Evolutionary conservation across 345 rosid species (phyloP), one percentile per base, ranked within the genome.

Genomic region (Mallotus nudiflorus): DNA sequence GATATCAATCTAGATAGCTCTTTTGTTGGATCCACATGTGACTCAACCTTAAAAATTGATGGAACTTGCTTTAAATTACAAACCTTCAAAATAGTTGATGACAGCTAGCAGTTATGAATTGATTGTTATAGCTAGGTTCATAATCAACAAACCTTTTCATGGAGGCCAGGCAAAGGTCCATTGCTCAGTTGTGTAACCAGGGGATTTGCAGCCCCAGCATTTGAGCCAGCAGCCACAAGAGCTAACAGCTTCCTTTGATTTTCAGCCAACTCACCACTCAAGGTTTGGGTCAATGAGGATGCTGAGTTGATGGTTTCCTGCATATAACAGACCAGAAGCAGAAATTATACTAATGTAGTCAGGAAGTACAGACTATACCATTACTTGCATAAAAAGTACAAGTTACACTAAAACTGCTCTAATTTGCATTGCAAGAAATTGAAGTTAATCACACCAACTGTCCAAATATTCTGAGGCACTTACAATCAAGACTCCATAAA

Each of bases 261-360:
- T 75, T 92, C 99, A 53, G 90, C 92, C 77, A 89, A 53, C 72
- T 95, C 99, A 68, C 92, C 92, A 42, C 84, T 86, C 71, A 90
- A 77, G 51, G 89, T 83, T 77, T 80, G 88, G 67, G 91, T 72
- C 70, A 89, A 70, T 42, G 97, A 76, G 7, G 93, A 90, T 0
- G 89, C 88, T 59, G 99, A 85, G 72, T 78, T 89, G 57, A 92
- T 79, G 37, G 89, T 76, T 58, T 91, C 99, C 99, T 95, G 88
- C 76, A 82, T 76, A 67, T 52, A 33, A 29, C 18, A 28, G 9
- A 28, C 70, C 8, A 69, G 66, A 6, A 16, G 15, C 20, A 8
- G 49, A 53, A 53, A 57, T 39, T 20, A 64, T 62, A 28, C 11
- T 67, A 52, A 28, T 5, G 10, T 9, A 48, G 24, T 8, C 24